phyloP scores from a whole-genome alignment of 2,329 filamentous ascomycete genomes.

The Aspergillus sp. region DNA sequence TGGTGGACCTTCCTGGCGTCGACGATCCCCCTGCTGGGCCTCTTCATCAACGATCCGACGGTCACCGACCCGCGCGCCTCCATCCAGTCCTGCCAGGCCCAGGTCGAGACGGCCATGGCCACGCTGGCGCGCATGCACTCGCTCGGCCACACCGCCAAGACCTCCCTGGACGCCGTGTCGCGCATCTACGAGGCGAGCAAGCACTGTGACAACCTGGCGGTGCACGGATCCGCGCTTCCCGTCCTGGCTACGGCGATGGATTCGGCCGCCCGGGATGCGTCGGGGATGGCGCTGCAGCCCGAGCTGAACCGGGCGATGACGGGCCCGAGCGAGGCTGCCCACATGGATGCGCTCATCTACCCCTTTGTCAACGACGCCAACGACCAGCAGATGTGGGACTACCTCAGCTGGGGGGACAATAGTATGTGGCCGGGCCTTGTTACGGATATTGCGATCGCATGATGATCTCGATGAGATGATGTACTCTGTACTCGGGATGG shows the following conservation, averaged over 20 bases:
- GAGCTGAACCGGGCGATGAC: conserved; percentile 18
- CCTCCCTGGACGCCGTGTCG: conserved; percentile 63
- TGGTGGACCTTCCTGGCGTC: conserved; percentile 80
- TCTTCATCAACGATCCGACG: conserved; percentile 54
- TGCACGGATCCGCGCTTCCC: conserved; percentile 9
- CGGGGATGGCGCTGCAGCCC: conserved; percentile 10
- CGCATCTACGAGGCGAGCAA: conserved; percentile 62
- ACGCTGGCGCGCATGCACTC: conserved; percentile 55
- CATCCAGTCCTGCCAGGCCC: conserved; percentile 50
- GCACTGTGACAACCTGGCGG: conserved; percentile 21
- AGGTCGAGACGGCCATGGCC: conserved; percentile 52
- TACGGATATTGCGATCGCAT: neutral
- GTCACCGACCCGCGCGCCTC: conserved; percentile 61
- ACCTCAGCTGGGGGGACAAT: conserved; percentile 38
- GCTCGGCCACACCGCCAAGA: conserved; percentile 63
- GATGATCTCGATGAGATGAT: too few species aligned
- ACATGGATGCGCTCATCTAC: conserved; percentile 23
- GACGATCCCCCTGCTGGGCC: conserved; percentile 73
- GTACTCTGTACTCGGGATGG: too few species aligned
- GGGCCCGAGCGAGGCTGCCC: conserved; percentile 19
- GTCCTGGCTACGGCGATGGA: conserved; percentile 11
- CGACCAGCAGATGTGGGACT: conserved; percentile 37
- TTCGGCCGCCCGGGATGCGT: conserved; percentile 10
- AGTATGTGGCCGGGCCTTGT: conserved; percentile 28
- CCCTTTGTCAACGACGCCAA: conserved; percentile 28